Conservation (phyloP, 2,329 filamentous ascomycete species). For the Alternaria gansuensis region DNA sequence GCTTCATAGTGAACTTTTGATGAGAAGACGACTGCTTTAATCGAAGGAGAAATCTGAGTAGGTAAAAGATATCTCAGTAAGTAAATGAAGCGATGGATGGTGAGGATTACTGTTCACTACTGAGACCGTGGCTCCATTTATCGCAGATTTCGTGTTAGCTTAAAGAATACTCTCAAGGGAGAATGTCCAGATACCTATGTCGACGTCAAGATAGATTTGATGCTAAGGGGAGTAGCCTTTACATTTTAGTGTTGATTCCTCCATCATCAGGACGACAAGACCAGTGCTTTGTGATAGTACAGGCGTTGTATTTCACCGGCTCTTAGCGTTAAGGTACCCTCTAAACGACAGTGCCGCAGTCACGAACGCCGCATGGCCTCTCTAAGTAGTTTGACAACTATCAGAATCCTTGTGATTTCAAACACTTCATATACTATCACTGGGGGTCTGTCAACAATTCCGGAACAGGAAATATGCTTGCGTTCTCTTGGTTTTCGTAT, state of each 20-base stretch:
- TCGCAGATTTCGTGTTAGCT: not conserved
- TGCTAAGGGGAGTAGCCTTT: not conserved
- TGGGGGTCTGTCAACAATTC: not conserved
- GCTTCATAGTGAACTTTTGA: constrained; percentile 11
- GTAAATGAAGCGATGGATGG: not conserved
- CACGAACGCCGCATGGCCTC: not conserved
- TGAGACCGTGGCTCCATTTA: not conserved
- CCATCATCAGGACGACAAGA: constrained; percentile 10
- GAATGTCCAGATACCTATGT: constrained; percentile 5
- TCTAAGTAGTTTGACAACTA: constrained; percentile 1
- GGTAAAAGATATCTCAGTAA: too few relatives aligned
- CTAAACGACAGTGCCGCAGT: constrained; percentile 1
- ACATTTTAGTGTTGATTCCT: constrained; percentile 4
- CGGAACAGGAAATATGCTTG: not conserved
- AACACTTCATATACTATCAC: not conserved
- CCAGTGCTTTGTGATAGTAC: constrained; percentile 2
- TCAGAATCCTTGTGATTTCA: not conserved
- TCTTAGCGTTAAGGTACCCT: constrained; percentile 7
- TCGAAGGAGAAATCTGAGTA: not conserved
- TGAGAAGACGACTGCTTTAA: not conserved
- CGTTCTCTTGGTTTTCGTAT: not conserved
- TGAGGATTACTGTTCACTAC: not conserved
- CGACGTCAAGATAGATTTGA: not conserved
- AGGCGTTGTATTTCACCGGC: not conserved
- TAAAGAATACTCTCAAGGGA: not conserved